These are phyloP conservation scores for Dactylellina drechsleri DNA, from an alignment of 2,329 filamentous ascomycete species.

Conservation along the genomic window DNA sequence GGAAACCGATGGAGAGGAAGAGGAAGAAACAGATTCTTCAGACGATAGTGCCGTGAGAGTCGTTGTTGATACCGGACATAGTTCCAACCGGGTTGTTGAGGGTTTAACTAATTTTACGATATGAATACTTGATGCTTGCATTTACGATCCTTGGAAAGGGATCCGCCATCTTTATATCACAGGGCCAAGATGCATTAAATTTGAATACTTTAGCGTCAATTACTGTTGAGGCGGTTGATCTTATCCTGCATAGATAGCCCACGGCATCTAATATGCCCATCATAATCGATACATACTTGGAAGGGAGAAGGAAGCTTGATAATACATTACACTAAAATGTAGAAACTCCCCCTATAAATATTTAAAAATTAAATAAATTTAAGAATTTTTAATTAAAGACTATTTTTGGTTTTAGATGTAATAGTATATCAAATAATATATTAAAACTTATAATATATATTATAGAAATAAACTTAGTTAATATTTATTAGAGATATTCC, in stretches of 20 bases:
- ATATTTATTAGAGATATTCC: conserved; percentile 6
- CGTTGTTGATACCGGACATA: conserved; percentile 6
- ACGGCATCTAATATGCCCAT: too few species aligned
- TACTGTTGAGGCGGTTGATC: too few species aligned
- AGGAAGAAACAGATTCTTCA: conserved; percentile 23
- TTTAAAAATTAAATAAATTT: too few species aligned
- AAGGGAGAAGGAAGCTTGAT: too few species aligned
- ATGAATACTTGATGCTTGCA: not conserved
- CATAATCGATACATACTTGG: too few species aligned
- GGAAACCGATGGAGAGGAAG: conserved; percentile 26
- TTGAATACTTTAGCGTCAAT: too few species aligned
- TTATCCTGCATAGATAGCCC: too few species aligned
- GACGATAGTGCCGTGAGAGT: conserved; percentile 20
- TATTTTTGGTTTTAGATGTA: too few species aligned
- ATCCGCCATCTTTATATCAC: not conserved
- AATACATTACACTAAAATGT: not conserved
- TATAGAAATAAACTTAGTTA: too few species aligned
- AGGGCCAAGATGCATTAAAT: not conserved
- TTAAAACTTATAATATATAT: too few species aligned
- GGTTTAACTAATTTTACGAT: conserved; percentile 8
- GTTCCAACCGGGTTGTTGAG: conserved; percentile 8
- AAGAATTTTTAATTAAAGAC: too few species aligned
- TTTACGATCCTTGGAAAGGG: not conserved
- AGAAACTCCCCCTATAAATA: not conserved
- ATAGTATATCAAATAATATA: too few species aligned